Percentiles rank a stretch among this genome's conserved stretches.
These are phyloP conservation scores for Teratosphaeria zuluensis DNA, from an alignment of 2,329 filamentous ascomycete species.

Conservation along the genomic window DNA sequence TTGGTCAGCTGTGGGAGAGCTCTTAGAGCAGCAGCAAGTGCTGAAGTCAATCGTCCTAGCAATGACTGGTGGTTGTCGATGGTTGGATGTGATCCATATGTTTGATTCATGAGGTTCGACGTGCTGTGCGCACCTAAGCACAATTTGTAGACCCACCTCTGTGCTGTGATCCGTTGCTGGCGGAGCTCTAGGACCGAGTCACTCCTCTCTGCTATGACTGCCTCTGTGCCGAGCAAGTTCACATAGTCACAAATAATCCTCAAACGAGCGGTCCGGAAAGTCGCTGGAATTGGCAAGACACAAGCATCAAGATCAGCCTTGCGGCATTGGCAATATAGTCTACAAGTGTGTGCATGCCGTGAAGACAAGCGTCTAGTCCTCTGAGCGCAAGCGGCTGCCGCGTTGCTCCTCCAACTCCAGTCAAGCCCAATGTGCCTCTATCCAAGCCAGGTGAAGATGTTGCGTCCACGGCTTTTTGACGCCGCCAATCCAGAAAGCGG, in stretches of 20 bases:
- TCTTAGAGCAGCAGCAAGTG: neutral
- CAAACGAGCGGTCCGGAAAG: neutral
- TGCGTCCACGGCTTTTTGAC: neutral
- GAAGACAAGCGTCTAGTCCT: no score
- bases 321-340: neutral
- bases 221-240: no score
- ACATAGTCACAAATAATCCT: no score
- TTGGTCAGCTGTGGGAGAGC: neutral
- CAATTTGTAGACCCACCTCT: no score
- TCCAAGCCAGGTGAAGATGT: neutral
- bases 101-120: neutral
- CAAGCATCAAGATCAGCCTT: neutral
- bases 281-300: neutral
- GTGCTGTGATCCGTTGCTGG: no score
- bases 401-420: neutral
- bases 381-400: neutral
- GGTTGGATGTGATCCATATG: neutral
- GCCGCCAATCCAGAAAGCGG: neutral
- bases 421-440: neutral
- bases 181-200: no score
- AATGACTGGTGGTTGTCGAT: no score
- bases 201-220: no score
- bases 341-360: neutral
- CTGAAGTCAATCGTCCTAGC: neutral
- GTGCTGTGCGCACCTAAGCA: neutral